Percentiles rank a stretch among this genome's conserved stretches.
Conservation (phyloP, 2,329 filamentous ascomycete species). For the Mycosphaerella sp. region DNA sequence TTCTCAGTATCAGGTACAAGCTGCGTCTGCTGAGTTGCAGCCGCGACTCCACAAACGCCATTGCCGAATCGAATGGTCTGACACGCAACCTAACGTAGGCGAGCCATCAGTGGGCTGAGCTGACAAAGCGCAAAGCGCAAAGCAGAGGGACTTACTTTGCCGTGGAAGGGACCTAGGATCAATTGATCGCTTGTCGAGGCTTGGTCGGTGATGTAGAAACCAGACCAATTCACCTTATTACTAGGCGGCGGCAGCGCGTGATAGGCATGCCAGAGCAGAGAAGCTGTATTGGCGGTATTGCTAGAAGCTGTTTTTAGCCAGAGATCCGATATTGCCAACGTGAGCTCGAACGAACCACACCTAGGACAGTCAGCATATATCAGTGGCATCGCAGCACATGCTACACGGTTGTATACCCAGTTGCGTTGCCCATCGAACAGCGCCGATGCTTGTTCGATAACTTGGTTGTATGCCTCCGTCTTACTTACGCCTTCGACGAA, state of each 20-base stretch:
- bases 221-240: conserved; percentile 69
- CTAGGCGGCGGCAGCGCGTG: conserved; percentile 64
- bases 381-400: background rate
- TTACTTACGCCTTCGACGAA: conserved; percentile 63
- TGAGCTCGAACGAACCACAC: conserved; percentile 17
- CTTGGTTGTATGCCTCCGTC: conserved; percentile 65
- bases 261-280: conserved; percentile 73
- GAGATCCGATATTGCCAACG: background rate
- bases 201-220: conserved; percentile 66
- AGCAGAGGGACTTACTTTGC: conserved; percentile 45
- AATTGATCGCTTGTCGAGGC: conserved; percentile 44
- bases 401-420: conserved; percentile 56
- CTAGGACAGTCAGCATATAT: conserved; percentile 2
- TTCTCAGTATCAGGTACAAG: conserved; percentile 61
- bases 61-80: conserved; percentile 67
- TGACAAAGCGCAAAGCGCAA: background rate
- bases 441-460: conserved; percentile 62
- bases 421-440: conserved; percentile 69
- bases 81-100: conserved; percentile 52
- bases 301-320: conserved; percentile 38
- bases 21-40: conserved; percentile 55
- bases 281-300: conserved; percentile 70
- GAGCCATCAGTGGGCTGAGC: background rate
- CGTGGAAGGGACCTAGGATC: conserved; percentile 74
- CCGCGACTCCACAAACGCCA: conserved; percentile 71